phyloP scores from a whole-genome alignment of 352 stramenopile species.

The Globisporangium nunn region DNA sequence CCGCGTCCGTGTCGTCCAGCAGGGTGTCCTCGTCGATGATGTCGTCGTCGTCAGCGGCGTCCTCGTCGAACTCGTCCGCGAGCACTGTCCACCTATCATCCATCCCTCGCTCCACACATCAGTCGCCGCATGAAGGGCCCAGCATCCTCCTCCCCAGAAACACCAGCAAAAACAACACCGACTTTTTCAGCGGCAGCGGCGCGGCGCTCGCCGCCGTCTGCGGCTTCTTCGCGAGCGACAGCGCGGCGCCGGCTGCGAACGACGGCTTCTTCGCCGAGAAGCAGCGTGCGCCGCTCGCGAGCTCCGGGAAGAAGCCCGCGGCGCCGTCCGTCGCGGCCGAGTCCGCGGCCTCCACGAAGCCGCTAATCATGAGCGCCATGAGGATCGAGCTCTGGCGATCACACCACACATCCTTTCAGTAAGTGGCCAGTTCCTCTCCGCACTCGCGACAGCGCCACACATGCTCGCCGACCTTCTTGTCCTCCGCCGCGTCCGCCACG shows the following conservation, averaged over 20 bases:
- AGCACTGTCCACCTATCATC: slow-evolving; percentile 50
- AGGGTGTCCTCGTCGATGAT: slow-evolving; percentile 79
- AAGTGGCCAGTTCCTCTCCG: neutral
- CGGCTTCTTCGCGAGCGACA: slow-evolving; percentile 43
- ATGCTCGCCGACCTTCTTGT: slow-evolving; percentile 35
- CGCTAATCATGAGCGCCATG: slow-evolving; percentile 76
- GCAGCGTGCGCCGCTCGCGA: slow-evolving; percentile 22
- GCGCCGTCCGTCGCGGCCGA: slow-evolving; percentile 22
- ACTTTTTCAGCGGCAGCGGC: slow-evolving; percentile 36
- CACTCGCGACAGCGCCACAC: neutral
- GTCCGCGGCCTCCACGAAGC: slow-evolving; percentile 53
- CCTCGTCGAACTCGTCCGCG: slow-evolving; percentile 44
- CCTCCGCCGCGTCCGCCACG: slow-evolving; percentile 38
- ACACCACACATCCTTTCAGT: slow-evolving; percentile 1
- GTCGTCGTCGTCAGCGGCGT: slow-evolving; percentile 51
- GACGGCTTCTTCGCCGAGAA: slow-evolving; percentile 64
- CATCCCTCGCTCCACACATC: neutral
- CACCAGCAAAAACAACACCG: neutral
- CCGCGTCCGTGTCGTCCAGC: slow-evolving; percentile 79
- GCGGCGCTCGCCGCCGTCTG: slow-evolving; percentile 10
- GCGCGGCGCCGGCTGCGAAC: slow-evolving; percentile 38
- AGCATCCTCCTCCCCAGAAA: neutral
- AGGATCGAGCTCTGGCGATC: slow-evolving; percentile 37
- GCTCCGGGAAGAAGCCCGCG: slow-evolving; percentile 30
- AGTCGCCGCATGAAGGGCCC: neutral